A percentile compares a stretch with the other conserved stretches of the same genome.
These are phyloP conservation scores for Pestalotiopsis sp. DNA, from an alignment of 2,329 filamentous ascomycete species.

Conservation along the genomic window DNA sequence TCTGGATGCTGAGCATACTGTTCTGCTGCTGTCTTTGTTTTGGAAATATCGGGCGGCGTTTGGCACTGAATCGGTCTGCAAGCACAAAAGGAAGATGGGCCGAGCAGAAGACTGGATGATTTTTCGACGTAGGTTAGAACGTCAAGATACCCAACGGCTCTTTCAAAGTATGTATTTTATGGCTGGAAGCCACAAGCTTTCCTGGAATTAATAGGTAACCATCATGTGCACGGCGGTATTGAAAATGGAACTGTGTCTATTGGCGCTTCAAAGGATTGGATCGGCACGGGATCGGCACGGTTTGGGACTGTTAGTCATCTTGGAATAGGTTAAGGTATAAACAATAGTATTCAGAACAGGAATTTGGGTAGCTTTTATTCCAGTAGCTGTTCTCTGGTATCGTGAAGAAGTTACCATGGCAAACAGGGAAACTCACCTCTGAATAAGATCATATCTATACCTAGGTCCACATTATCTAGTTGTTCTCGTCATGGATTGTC, in stretches of 20 bases:
- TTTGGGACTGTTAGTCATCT: too few relatives aligned
- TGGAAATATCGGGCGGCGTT: constrained; percentile 86
- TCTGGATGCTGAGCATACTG: constrained; percentile 90
- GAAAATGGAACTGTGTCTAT: background rate
- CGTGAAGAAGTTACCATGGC: too few relatives aligned
- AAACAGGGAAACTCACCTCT: too few relatives aligned
- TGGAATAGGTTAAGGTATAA: too few relatives aligned
- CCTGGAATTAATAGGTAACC: background rate
- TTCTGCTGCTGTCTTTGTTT: constrained; percentile 97
- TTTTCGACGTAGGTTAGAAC: background rate
- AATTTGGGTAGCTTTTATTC: too few relatives aligned
- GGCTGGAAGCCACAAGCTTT: background rate
- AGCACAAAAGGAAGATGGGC: constrained; percentile 48
- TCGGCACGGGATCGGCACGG: too few relatives aligned
- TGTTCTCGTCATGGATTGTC: too few relatives aligned
- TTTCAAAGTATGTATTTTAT: background rate
- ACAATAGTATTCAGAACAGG: too few relatives aligned
- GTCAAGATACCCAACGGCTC: background rate
- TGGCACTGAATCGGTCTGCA: constrained; percentile 60
- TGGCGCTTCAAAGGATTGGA: too few relatives aligned
- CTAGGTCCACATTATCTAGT: too few relatives aligned
- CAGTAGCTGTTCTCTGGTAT: too few relatives aligned
- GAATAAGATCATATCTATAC: too few relatives aligned
- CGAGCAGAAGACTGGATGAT: constrained; percentile 11
- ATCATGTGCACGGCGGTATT: background rate